Percentiles rank a stretch among this genome's conserved stretches.
Conservation (phyloP, 2,329 filamentous ascomycete species). For the Fusarium sororula region DNA sequence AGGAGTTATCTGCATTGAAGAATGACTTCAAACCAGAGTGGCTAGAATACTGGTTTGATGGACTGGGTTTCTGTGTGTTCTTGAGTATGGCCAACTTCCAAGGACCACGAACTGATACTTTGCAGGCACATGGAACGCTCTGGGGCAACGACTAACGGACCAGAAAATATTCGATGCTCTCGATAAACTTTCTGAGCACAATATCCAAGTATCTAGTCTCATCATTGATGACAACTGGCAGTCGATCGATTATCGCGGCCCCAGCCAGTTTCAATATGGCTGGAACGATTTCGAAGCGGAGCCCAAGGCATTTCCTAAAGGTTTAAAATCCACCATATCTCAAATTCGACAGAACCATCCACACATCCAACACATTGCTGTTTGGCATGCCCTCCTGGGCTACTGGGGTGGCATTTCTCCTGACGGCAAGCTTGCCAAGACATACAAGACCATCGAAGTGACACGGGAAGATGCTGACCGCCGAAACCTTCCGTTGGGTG, state of each 20-base stretch:
- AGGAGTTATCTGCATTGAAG: slow-evolving; percentile 57
- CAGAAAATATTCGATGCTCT: slow-evolving; percentile 81
- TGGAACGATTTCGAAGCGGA: slow-evolving; percentile 92
- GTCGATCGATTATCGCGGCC: slow-evolving; percentile 65
- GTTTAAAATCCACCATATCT: slow-evolving; percentile 75
- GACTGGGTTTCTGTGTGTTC: slow-evolving; percentile 81
- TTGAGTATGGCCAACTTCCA: neutral
- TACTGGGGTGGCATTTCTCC: slow-evolving; percentile 93
- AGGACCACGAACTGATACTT: slow-evolving; percentile 21
- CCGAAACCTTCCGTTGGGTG: slow-evolving; percentile 62
- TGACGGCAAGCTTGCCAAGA: slow-evolving; percentile 74
- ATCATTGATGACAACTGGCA: slow-evolving; percentile 99
- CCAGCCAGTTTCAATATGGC: slow-evolving; percentile 65
- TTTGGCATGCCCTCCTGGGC: slow-evolving; percentile 91
- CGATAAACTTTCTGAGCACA: slow-evolving; percentile 72
- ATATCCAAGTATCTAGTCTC: slow-evolving; percentile 82
- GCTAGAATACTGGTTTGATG: slow-evolving; percentile 91
- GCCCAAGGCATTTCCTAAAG: slow-evolving; percentile 78
- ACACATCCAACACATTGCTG: slow-evolving; percentile 82
- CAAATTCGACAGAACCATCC: slow-evolving; percentile 75
- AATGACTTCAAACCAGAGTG: slow-evolving; percentile 68
- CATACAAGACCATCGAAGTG: slow-evolving; percentile 78
- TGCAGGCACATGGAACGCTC: slow-evolving; percentile 86
- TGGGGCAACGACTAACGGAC: slow-evolving; percentile 85
- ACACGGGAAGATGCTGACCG: slow-evolving; percentile 59